Conservation (phyloP, 2,329 filamentous ascomycete genomes). For the Exophiala bonariae region DNA sequence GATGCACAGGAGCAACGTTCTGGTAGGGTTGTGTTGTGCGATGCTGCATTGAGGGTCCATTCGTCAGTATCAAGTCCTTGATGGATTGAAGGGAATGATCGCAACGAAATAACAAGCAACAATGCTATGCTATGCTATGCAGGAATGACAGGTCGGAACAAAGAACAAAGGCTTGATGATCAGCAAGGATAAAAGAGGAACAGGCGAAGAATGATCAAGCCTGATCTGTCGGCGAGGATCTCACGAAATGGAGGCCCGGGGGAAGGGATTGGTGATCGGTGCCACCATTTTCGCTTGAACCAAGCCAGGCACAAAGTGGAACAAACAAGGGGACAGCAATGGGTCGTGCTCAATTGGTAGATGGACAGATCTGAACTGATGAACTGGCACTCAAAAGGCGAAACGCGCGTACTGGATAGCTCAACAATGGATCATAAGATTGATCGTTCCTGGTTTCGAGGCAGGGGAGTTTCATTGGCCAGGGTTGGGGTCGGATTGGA, state of each 20-base stretch:
- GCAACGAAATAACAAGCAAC: slow-evolving; percentile 1
- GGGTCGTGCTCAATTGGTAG: slow-evolving; percentile 1
- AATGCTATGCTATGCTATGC: slow-evolving; percentile 1
- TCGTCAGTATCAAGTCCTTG: slow-evolving; percentile 13
- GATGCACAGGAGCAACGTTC: slow-evolving; percentile 25
- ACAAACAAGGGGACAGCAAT: slow-evolving; percentile 4
- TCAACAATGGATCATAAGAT: slow-evolving; percentile 2
- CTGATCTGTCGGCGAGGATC: slow-evolving; percentile 9
- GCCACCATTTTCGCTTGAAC: slow-evolving; percentile 14
- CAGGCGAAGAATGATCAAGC: slow-evolving; percentile 14
- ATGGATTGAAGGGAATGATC: too few relatives aligned
- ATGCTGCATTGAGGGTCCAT: slow-evolving; percentile 29
- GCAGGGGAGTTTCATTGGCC: slow-evolving; percentile 10
- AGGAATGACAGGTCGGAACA: not conserved
- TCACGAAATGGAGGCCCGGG: slow-evolving; percentile 6
- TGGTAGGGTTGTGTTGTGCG: slow-evolving; percentile 26
- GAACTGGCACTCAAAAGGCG: slow-evolving; percentile 1
- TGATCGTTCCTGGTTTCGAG: not conserved
- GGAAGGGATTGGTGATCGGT: slow-evolving; percentile 12
- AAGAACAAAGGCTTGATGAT: slow-evolving; percentile 2
- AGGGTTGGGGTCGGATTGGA: not conserved
- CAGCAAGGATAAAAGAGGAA: slow-evolving; percentile 16
- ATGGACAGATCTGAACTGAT: slow-evolving; percentile 2
- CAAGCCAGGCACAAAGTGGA: slow-evolving; percentile 8
- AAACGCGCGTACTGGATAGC: slow-evolving; percentile 8